Evolutionary conservation across 129 eudicot species (phyloP).

Genomic region (Arctium lappa): DNA sequence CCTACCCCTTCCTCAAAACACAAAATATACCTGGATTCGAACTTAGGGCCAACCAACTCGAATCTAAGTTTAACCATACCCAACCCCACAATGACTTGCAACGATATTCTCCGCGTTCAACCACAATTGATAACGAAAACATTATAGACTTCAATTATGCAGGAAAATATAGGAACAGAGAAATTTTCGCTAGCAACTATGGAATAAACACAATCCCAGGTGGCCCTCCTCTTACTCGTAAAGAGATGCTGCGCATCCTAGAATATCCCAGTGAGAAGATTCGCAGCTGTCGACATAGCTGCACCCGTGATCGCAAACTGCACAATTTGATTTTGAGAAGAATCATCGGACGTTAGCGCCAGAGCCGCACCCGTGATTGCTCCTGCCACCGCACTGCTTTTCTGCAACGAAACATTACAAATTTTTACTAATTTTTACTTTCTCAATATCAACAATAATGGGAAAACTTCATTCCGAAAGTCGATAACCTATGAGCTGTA

Average conservation of each 20-base stretch:
- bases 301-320: conserved; percentile 88
- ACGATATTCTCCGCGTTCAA: neutral
- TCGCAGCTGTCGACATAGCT: conserved; percentile 78
- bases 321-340: conserved; percentile 71
- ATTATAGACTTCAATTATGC: neutral
- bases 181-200: neutral
- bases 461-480: neutral
- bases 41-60: too few species aligned
- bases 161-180: neutral
- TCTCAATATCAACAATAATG: neutral
- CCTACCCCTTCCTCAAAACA: neutral
- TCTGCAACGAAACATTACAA: conserved; percentile 36
- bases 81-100: too few species aligned
- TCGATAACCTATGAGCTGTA: neutral
- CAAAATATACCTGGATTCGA: neutral
- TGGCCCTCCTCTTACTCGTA: neutral
- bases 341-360: conserved; percentile 55
- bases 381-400: conserved; percentile 84
- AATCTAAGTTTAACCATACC: too few species aligned
- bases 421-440: too few species aligned
- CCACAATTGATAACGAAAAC: neutral
- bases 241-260: neutral
- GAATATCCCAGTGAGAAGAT: conserved; percentile 77
- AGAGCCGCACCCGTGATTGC: conserved; percentile 74
- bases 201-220: neutral